Base-by-base conservation (phyloP, 2,329 filamentous ascomycete species). In the Talaromyces sp. region DNA sequence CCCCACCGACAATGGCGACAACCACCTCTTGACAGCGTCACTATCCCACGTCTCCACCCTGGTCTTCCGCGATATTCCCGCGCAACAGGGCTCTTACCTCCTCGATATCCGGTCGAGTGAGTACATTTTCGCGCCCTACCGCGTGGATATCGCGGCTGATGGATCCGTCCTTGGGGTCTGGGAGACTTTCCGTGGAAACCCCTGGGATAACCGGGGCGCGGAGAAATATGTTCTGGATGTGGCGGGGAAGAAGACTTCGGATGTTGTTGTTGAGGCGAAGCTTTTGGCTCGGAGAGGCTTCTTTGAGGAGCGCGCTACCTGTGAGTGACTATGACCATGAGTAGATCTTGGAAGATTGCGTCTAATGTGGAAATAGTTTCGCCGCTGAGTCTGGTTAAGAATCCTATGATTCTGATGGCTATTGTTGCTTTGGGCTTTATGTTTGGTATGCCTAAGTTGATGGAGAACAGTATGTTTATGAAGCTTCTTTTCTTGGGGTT, bases 331-430 rank as follows among this genome's bases (percentile, higher is more conserved):
- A 22, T 29, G 20, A 3, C 4, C 43, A n/a, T 27, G n/a, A 11
- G 13, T 35, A 16, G 27, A 33, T 33, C 35, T 29, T 22, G 3
- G 10, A 17, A 27, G 20, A 19, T n/a, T n/a, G n/a, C n/a, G n/a
- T n/a, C 32, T 30, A 43, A 29, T 22, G 43, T 41, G 24, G 36
- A 27, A 53, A 41, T 60, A 91, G 88, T 93, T 76, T 90, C 87
- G 16, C 81, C 92, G n/a, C 68, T 97, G 52, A 84, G 83, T 53
- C 86, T 97, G 51, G 80, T 97, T 65, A 94, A 94, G 79, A 96
- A 90, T 70, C 94, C 94, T 3, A 97, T 97, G 91, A 97, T 97
- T 59, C 82, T 99, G 55, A 88, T 99, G 79, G 91, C 88, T 4
- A 75, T 96, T 30, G 86, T 94, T 35, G 91, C 87, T 56, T 85